phyloP scores from a whole-genome alignment of 2,329 filamentous ascomycete species.

The Grosmannia huntii region DNA sequence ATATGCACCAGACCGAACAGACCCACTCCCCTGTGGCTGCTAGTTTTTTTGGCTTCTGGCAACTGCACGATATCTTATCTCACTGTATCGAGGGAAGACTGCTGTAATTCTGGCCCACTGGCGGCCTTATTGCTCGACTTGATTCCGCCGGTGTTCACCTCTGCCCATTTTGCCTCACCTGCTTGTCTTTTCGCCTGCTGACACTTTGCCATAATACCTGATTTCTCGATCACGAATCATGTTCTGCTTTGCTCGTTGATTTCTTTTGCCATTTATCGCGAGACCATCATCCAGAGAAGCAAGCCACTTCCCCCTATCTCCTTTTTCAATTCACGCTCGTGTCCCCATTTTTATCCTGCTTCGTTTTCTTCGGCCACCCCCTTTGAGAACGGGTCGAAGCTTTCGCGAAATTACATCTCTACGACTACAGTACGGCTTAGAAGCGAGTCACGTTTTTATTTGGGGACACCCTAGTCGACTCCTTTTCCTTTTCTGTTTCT shows the following conservation, averaged over 20 bases:
- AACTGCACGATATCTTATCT: neutral
- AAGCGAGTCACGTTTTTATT: neutral
- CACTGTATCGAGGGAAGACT: too few relatives aligned
- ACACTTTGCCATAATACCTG: neutral
- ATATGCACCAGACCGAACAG: neutral
- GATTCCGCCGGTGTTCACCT: neutral
- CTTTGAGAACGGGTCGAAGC: neutral
- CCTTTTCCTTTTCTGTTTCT: conserved; percentile 3
- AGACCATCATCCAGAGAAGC: neutral
- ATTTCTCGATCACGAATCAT: neutral
- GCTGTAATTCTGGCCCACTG: too few relatives aligned
- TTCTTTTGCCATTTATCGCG: neutral
- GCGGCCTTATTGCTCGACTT: neutral
- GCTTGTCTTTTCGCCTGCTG: neutral
- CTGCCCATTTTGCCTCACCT: neutral
- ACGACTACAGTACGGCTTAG: neutral
- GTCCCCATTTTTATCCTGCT: neutral
- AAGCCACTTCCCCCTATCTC: neutral
- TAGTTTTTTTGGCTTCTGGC: neutral
- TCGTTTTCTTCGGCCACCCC: neutral
- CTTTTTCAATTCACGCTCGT: neutral
- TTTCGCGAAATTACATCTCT: conserved; percentile 2
- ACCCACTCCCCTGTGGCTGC: neutral
- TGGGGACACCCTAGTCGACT: neutral
- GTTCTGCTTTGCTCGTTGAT: neutral